Evolutionary conservation across 371 early-diverging fungal genomes (phyloP).

Genomic region (Paraphysoderma sedebokerense): DNA sequence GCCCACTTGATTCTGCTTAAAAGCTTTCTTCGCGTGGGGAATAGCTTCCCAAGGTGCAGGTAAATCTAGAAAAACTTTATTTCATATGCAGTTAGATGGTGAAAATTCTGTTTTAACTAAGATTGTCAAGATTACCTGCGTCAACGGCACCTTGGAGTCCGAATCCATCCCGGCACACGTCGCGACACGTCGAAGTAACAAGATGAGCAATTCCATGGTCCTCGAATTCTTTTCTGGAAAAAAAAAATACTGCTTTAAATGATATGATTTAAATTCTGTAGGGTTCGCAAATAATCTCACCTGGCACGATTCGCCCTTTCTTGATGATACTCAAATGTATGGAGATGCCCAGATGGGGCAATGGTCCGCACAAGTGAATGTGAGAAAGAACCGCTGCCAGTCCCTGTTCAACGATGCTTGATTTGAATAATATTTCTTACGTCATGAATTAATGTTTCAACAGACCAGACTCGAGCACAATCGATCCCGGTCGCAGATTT

Average conservation of each 20-base stretch:
- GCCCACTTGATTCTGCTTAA: constrained; percentile 48
- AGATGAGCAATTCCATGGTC: constrained; percentile 50
- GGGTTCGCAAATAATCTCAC: constrained; percentile 2
- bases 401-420: constrained; percentile 38
- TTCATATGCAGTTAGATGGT: not conserved
- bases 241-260: no score
- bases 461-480: constrained; percentile 75
- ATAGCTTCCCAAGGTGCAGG: constrained; percentile 95
- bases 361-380: constrained; percentile 80
- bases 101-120: not conserved
- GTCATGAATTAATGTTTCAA: no score
- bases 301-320: constrained; percentile 48
- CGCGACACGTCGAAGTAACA: constrained; percentile 53
- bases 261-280: no score
- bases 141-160: constrained; percentile 47
- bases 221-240: constrained; percentile 45
- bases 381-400: constrained; percentile 90
- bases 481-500: constrained; percentile 66
- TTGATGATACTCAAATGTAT: constrained; percentile 87
- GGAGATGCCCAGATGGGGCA: constrained; percentile 68
- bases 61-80: constrained; percentile 80
- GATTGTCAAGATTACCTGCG: constrained; percentile 29
- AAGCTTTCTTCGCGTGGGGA: constrained; percentile 55
- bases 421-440: no score
- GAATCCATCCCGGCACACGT: constrained; percentile 86